A percentile compares a stretch with the other conserved stretches of the same genome.
Evolutionary conservation across 1,284 basidiomycete genomes (phyloP).

Genomic region (Apiotrichum montevideense): DNA sequence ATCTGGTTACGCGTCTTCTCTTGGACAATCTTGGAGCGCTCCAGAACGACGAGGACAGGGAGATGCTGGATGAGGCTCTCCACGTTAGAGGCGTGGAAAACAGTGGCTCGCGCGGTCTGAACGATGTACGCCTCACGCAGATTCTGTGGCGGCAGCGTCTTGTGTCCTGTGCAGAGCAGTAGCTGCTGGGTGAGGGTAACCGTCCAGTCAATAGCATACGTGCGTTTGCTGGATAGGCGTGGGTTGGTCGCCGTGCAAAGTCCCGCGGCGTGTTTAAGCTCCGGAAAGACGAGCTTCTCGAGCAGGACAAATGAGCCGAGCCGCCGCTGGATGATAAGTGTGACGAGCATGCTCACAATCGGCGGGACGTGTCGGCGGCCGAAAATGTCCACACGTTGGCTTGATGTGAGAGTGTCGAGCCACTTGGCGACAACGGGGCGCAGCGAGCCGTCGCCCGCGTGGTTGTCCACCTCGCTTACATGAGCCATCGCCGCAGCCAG

Average conservation of each 20-base stretch:
- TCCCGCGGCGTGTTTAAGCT: slow-evolving; percentile 32
- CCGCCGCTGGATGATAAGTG: slow-evolving; percentile 27
- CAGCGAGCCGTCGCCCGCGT: slow-evolving; percentile 16
- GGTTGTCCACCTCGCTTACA: slow-evolving; percentile 23
- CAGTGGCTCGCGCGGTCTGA: slow-evolving; percentile 31
- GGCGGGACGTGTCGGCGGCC: slow-evolving; percentile 17
- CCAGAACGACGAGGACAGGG: slow-evolving; percentile 36
- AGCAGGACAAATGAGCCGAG: slow-evolving; percentile 27
- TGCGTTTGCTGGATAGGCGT: slow-evolving; percentile 25
- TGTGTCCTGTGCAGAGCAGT: slow-evolving; percentile 27
- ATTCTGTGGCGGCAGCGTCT: slow-evolving; percentile 28
- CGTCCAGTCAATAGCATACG: slow-evolving; percentile 25
- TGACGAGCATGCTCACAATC: slow-evolving; percentile 25
- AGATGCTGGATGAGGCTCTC: slow-evolving; percentile 35
- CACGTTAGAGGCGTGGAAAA: slow-evolving; percentile 28
- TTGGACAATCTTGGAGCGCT: slow-evolving; percentile 20
- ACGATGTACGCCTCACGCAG: slow-evolving; percentile 34
- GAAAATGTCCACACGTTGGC: slow-evolving; percentile 20
- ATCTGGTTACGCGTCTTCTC: slow-evolving; percentile 23
- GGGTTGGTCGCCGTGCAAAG: slow-evolving; percentile 20
- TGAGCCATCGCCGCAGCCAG: slow-evolving; percentile 22
- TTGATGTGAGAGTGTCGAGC: slow-evolving; percentile 18
- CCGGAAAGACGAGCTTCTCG: slow-evolving; percentile 26
- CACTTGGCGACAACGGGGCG: slow-evolving; percentile 21
- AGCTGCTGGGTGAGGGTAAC: slow-evolving; percentile 35